Conservation (phyloP, 2,329 filamentous ascomycete species). For the Trichoderma harzianum region DNA sequence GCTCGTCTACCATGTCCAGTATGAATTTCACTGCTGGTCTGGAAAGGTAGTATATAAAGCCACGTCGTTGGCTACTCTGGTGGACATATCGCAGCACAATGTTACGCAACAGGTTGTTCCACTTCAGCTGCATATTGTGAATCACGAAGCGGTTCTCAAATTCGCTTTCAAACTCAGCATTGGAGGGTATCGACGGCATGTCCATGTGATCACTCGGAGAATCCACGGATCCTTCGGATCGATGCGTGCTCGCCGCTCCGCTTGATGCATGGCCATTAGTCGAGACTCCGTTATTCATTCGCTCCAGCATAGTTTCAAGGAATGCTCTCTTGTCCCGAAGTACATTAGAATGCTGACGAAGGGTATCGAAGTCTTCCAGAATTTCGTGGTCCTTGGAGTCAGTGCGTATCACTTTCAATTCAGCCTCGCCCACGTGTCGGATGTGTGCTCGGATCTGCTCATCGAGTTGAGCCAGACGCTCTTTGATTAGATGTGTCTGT, state of each 20-base stretch:
- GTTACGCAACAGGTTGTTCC: conserved; percentile 94
- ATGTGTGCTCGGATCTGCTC: conserved; percentile 74
- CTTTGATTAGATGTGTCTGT: conserved; percentile 79
- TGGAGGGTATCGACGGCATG: conserved; percentile 63
- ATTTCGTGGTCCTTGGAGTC: conserved; percentile 48
- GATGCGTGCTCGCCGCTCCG: conserved; percentile 26
- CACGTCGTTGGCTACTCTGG: conserved; percentile 90
- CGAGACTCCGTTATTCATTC: conserved; percentile 42
- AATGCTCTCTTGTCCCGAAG: conserved; percentile 57
- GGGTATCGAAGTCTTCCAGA: conserved; percentile 58
- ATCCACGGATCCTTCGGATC: conserved; percentile 41
- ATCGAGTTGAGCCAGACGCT: conserved; percentile 73
- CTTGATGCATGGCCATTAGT: conserved; percentile 29
- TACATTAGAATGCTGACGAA: conserved; percentile 53
- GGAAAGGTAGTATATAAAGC: conserved; percentile 97
- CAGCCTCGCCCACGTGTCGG: conserved; percentile 69
- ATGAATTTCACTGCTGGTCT: conserved; percentile 96
- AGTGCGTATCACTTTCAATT: conserved; percentile 60
- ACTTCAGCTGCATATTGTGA: conserved; percentile 96
- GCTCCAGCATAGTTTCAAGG: conserved; percentile 55
- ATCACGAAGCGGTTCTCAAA: conserved; percentile 99
- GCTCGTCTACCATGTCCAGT: conserved; percentile 93
- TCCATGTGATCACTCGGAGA: conserved; percentile 59
- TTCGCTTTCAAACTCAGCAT: conserved; percentile 83
- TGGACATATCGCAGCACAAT: conserved; percentile 97